Evolutionary conservation across 495 filamentous ascomycete genomes (phyloP).

Genomic region (Aspergillus heteromorphus): DNA sequence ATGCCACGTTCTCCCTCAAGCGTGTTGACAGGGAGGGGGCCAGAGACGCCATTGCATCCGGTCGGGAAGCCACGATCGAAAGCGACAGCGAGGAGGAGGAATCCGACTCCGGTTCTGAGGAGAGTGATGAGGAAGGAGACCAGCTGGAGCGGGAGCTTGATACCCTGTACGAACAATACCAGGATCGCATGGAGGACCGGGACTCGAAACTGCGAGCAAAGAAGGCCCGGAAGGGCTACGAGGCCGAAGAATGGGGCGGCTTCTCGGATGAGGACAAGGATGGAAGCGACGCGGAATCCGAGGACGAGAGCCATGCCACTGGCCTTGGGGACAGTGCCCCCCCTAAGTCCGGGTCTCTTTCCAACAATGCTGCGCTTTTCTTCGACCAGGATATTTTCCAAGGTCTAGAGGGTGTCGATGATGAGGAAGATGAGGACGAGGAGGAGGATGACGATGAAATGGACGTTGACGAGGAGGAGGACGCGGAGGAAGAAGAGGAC

Average conservation of each 20-base stretch:
- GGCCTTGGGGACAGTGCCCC: conserved; percentile 39
- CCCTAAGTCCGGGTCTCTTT: conserved; percentile 51
- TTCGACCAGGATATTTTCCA: conserved; percentile 96
- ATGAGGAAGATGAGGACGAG: conserved; percentile 42
- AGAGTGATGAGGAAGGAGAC: conserved; percentile 75
- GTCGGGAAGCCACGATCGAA: conserved; percentile 62
- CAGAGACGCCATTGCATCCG: conserved; percentile 64
- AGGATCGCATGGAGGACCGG: conserved; percentile 66
- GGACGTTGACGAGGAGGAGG: no score
- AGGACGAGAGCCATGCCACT: conserved; percentile 48
- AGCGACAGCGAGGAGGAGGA: conserved; percentile 55
- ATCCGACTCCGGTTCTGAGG: conserved; percentile 53
- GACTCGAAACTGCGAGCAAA: conserved; percentile 88
- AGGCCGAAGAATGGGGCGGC: conserved; percentile 87
- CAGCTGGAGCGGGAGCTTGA: conserved; percentile 79
- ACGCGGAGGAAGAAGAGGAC: conserved; percentile 37
- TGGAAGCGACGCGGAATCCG: conserved; percentile 45
- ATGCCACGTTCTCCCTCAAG: conserved; percentile 79
- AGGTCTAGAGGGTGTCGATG: conserved; percentile 55
- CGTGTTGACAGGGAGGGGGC: conserved; percentile 68
- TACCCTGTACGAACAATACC: conserved; percentile 76
- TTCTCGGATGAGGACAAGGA: conserved; percentile 66
- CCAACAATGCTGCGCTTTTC: conserved; percentile 78
- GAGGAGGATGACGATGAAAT: conserved; percentile 42
- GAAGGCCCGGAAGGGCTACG: conserved; percentile 74